Base-by-base conservation (phyloP, 768 basidiomycete genomes). In the Lactifluus subvellereus region DNA sequence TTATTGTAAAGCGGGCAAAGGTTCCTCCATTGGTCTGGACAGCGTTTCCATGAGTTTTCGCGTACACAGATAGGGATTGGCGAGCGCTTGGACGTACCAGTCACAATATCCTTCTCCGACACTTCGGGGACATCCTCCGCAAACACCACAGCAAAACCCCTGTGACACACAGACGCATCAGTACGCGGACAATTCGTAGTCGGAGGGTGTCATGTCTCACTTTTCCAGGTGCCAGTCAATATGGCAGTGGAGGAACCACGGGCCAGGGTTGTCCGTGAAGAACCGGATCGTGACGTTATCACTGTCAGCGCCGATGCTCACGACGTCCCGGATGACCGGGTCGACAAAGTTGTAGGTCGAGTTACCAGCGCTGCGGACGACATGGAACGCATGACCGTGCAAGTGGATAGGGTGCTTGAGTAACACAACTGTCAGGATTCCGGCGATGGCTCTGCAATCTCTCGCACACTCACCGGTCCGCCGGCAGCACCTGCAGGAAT, bases 271-370 rank as follows among this genome's bases (percentile, higher is more conserved):
- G 27, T 27, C 27, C 27, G 27, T 73, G 3, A 60, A 47, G 53
- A 73, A 72, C n/a, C 73, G 66, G 57, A 74, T 66, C 11, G 62
- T 54, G 14, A 69, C 62, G 32, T 65, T 60, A 33, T 66, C 65
- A 4, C 47, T 55, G 2, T 13, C 1, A 10, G 20, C 10, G 7
- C 68, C 69, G 6, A 66, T 61, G 59, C 51, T 65, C 33, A 80
- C 74, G 6, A 77, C 78, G 67, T 83, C 82, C 52, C 81, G 71
- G 53, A 77, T 71, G 55, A 77, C 73, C 0, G 81, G 81, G 69
- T 82, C 79, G 9, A 48, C 54, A 10, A 45, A 61, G 45, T 69
- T 71, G 45, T 62, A 66, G 11, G 50, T 42, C n/a, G 55, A 22
- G 33, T 40, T 27, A 27, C 27, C 27, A 27, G 27, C 27, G 27